phyloP scores from a whole-genome alignment of 148 eudicot species.

The Rhododendron simsii region DNA sequence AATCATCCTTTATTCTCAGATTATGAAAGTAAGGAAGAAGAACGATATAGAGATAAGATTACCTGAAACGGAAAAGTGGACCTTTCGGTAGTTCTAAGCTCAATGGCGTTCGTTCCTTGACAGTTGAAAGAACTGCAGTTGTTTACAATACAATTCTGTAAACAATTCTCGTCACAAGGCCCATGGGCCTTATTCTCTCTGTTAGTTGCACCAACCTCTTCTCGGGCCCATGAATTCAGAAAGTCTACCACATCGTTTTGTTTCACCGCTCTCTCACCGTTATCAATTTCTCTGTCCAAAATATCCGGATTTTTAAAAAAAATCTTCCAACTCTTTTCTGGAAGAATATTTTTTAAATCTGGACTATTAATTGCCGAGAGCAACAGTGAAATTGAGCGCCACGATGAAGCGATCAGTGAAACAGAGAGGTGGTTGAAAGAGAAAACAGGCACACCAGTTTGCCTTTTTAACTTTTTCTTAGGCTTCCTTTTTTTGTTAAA shows the following conservation, averaged over 20 bases:
- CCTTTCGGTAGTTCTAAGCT: neutral
- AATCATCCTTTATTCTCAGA: neutral
- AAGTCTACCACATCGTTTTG: fast-evolving
- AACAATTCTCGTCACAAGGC: neutral
- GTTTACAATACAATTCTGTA: neutral
- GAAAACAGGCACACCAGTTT: too few relatives aligned
- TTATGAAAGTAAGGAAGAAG: neutral
- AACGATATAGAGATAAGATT: neutral
- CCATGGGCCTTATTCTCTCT: slow-evolving; percentile 1
- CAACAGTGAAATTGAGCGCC: too few relatives aligned
- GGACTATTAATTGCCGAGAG: too few relatives aligned
- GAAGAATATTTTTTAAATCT: too few relatives aligned
- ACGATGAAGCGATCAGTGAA: fast-evolving
- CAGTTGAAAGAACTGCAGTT: neutral
- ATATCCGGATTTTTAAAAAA: too few relatives aligned
- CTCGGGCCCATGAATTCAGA: neutral
- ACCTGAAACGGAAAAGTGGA: neutral
- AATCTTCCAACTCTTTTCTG: too few relatives aligned
- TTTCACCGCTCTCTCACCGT: too few relatives aligned
- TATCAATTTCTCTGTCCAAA: too few relatives aligned
- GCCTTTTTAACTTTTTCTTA: too few relatives aligned
- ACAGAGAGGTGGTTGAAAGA: too few relatives aligned
- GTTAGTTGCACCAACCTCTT: neutral
- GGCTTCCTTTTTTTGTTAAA: too few relatives aligned
- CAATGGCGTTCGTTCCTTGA: neutral